phyloP scores from a whole-genome alignment of 2,329 filamentous ascomycete genomes.

The Aureobasidium melanogenum region DNA sequence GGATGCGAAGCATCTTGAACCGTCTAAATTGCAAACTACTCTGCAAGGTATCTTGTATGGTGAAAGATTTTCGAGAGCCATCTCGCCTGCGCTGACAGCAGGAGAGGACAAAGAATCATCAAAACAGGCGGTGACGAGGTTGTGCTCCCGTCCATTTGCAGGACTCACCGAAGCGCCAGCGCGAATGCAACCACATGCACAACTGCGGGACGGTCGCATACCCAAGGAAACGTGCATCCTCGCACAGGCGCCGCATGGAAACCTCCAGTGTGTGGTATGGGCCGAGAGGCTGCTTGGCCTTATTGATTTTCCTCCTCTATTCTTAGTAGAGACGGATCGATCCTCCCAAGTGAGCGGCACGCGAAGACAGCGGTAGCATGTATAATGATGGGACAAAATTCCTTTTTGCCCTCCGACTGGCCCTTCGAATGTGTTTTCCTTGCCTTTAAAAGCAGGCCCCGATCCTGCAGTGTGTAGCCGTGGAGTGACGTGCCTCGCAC shows the following conservation, averaged over 20 bases:
- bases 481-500: slow-evolving; percentile 7
- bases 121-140: background rate
- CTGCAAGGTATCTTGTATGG: background rate
- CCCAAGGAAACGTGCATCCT: slow-evolving; percentile 10
- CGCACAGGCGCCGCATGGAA: slow-evolving; percentile 10
- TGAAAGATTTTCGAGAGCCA: background rate
- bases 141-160: slow-evolving; percentile 7
- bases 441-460: slow-evolving; percentile 8
- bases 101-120: background rate
- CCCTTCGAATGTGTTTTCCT: background rate
- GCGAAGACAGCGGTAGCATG: background rate
- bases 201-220: slow-evolving; percentile 4
- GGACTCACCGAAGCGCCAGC: slow-evolving; percentile 6
- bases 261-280: slow-evolving; percentile 9
- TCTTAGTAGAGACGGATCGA: slow-evolving; percentile 9
- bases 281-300: background rate
- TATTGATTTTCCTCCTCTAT: slow-evolving; percentile 3
- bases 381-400: background rate
- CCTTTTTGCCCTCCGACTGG: background rate
- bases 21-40: background rate
- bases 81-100: background rate
- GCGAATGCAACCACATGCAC: slow-evolving; percentile 7
- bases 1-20: background rate
- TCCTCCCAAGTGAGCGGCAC: background rate
- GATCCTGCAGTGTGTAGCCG: slow-evolving; percentile 9